A percentile compares a stretch with the other conserved stretches of the same genome.
Evolutionary conservation across 805 yeast species (phyloP).

Genomic region (Candida nemodendra): DNA sequence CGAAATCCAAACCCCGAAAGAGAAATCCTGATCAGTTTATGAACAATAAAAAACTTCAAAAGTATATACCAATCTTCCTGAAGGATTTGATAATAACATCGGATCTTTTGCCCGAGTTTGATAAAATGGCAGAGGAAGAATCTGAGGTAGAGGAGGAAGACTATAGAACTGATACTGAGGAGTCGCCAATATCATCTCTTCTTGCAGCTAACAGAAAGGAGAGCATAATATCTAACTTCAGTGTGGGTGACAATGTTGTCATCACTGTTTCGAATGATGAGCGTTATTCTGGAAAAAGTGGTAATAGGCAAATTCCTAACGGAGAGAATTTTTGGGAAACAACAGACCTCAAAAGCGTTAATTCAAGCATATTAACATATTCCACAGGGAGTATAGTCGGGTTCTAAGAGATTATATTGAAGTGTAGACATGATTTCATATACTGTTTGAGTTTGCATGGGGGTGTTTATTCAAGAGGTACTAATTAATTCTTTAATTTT

Average conservation of each 20-base stretch:
- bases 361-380: slow-evolving; percentile 25
- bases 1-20: background rate
- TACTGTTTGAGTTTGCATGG: no score
- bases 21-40: slow-evolving; percentile 21
- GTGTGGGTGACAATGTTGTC: slow-evolving; percentile 5
- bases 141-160: slow-evolving; percentile 8
- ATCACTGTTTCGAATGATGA: slow-evolving; percentile 1
- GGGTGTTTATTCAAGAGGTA: no score
- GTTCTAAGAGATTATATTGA: no score
- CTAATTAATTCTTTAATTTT: no score
- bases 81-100: slow-evolving; percentile 27
- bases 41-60: slow-evolving; percentile 31
- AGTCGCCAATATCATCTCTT: slow-evolving; percentile 1
- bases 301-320: slow-evolving; percentile 3
- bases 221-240: slow-evolving; percentile 17
- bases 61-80: slow-evolving; percentile 30
- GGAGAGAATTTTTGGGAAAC: slow-evolving; percentile 25
- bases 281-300: slow-evolving; percentile 3
- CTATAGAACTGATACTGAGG: slow-evolving; percentile 11
- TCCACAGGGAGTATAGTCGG: slow-evolving; percentile 29
- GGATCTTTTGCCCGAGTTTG: slow-evolving; percentile 22
- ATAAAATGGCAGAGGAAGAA: slow-evolving; percentile 7
- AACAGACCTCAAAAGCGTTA: slow-evolving; percentile 21
- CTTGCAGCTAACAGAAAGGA: slow-evolving; percentile 12
- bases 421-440: no score